Conservation (phyloP, 2,329 filamentous ascomycete genomes). For the Penicillium sp. region DNA sequence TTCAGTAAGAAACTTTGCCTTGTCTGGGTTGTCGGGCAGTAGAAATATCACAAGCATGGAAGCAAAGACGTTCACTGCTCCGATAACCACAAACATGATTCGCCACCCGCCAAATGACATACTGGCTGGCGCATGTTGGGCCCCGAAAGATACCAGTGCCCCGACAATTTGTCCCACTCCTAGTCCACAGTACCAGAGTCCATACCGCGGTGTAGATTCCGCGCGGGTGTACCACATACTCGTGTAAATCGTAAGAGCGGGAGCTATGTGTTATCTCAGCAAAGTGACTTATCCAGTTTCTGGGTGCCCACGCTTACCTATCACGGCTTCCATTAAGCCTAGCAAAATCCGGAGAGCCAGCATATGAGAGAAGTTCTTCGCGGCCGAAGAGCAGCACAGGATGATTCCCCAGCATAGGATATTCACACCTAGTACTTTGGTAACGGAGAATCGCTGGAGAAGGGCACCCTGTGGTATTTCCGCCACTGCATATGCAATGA, state of each 20-base stretch:
- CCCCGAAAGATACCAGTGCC: slow-evolving; percentile 31
- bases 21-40: slow-evolving; percentile 22
- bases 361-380: slow-evolving; percentile 55
- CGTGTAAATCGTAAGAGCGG: slow-evolving; percentile 30
- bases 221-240: slow-evolving; percentile 32
- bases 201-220: slow-evolving; percentile 30
- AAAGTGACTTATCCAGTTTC: background rate
- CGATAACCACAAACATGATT: slow-evolving; percentile 33
- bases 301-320: slow-evolving; percentile 17
- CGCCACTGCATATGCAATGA: slow-evolving; percentile 61
- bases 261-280: slow-evolving; percentile 7
- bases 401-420: slow-evolving; percentile 60
- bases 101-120: slow-evolving; percentile 28
- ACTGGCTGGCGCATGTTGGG: slow-evolving; percentile 26
- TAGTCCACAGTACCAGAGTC: slow-evolving; percentile 33
- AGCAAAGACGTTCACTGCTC: slow-evolving; percentile 25
- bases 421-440: slow-evolving; percentile 63
- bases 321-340: slow-evolving; percentile 52
- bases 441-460: slow-evolving; percentile 62
- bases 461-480: slow-evolving; percentile 65
- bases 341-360: slow-evolving; percentile 59
- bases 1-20: slow-evolving; percentile 26
- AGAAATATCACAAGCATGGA: slow-evolving; percentile 22
- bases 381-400: slow-evolving; percentile 46
- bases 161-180: slow-evolving; percentile 33